Conservation (phyloP, 495 filamentous ascomycete genomes). For the Trichoderma asperelloides region DNA sequence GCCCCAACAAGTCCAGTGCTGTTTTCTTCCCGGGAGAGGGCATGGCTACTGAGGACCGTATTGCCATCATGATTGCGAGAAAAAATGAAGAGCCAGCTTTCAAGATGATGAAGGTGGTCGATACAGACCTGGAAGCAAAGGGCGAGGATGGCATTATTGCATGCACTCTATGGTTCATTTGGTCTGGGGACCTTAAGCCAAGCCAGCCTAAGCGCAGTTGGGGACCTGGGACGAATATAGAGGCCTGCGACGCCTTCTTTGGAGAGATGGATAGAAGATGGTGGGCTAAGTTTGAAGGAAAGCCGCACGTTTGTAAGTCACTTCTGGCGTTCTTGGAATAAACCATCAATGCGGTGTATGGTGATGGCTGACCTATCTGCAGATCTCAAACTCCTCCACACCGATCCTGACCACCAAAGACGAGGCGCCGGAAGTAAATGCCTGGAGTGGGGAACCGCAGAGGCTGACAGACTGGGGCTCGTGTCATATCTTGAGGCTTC, state of each 20-base stretch:
- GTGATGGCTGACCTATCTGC: neutral
- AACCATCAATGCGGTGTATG: too few species aligned
- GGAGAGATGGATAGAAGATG: neutral
- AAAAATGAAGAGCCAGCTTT: neutral
- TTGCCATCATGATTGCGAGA: neutral
- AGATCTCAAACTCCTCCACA: conserved; percentile 25
- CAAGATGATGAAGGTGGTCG: conserved; percentile 1
- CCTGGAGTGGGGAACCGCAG: conserved; percentile 30
- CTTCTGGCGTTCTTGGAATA: neutral
- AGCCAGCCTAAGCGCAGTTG: neutral
- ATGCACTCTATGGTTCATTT: neutral
- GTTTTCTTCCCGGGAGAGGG: neutral
- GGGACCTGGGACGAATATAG: neutral
- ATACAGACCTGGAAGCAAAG: neutral
- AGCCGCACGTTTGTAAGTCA: neutral
- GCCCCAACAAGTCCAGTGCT: neutral
- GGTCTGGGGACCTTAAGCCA: neutral
- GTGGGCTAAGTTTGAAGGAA: neutral
- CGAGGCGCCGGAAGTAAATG: conserved; percentile 31
- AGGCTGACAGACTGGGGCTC: conserved; percentile 29
- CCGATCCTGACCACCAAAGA: conserved; percentile 29
- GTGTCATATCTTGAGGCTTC: conserved; percentile 25
- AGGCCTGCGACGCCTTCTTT: conserved; percentile 5
- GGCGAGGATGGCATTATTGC: conserved; percentile 2
- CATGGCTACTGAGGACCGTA: neutral